Conservation (phyloP, 192 early-diverging fungal genomes). For the Dimargaris xerosporica region DNA sequence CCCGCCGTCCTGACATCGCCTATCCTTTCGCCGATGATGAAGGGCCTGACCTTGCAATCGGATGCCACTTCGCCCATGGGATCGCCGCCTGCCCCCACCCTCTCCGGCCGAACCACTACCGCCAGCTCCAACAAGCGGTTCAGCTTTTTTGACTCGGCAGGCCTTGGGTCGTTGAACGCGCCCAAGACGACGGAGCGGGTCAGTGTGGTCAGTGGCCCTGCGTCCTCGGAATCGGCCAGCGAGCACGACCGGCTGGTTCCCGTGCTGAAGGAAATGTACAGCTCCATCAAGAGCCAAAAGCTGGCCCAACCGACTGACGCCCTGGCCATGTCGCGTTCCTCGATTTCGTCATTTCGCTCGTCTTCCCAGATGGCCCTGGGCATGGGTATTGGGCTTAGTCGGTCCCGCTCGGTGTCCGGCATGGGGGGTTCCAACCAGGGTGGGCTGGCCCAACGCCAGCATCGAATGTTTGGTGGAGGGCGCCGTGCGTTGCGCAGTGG, state of each 20-base stretch:
- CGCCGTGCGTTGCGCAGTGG: not conserved
- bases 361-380: not conserved
- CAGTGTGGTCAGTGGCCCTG: not conserved
- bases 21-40: conserved; percentile 10
- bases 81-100: not conserved
- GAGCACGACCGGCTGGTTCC: not conserved
- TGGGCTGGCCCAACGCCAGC: not conserved
- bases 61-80: not conserved
- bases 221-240: not conserved
- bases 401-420: conserved; percentile 9
- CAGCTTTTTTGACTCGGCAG: conserved; percentile 6
- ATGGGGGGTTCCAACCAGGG: not conserved
- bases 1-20: not conserved
- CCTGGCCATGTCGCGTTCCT: not conserved
- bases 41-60: not conserved
- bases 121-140: conserved; percentile 6
- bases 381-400: not conserved
- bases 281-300: conserved; percentile 29
- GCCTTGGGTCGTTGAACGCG: not conserved
- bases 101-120: not conserved
- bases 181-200: not conserved
- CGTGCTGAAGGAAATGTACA: conserved; percentile 27
- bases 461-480: not conserved
- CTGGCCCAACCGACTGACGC: conserved; percentile 26
- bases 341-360: not conserved